Conservation (phyloP, 306 rosid species). For the Quercus aquifolioides region DNA sequence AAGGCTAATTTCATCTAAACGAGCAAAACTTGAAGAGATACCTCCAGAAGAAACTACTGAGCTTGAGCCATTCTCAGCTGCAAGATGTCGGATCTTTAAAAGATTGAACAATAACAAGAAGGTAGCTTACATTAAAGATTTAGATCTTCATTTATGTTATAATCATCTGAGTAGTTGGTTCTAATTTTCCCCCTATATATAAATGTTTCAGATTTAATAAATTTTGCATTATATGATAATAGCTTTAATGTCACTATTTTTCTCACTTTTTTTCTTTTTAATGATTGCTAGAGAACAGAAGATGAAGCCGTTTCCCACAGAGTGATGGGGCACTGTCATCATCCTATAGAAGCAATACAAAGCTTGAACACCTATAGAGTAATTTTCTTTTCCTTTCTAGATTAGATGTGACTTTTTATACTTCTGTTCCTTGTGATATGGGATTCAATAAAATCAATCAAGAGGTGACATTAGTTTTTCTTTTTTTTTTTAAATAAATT, state of each 20-base stretch:
- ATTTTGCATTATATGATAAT: not conserved
- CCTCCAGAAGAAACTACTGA: slow-evolving; percentile 50
- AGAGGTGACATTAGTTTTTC: not conserved
- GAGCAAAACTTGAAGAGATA: slow-evolving; percentile 54
- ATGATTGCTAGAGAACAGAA: slow-evolving; percentile 53
- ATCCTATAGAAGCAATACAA: slow-evolving; percentile 59
- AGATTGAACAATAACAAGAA: slow-evolving; percentile 68
- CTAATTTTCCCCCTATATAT: too few species aligned
- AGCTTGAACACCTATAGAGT: slow-evolving; percentile 66
- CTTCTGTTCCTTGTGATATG: slow-evolving; percentile 4
- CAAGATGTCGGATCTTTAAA: slow-evolving; percentile 76
- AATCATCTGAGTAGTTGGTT: not conserved
- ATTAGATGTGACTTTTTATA: slow-evolving; percentile 1
- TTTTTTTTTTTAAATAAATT: slow-evolving; percentile 3
- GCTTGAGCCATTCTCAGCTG: slow-evolving; percentile 81
- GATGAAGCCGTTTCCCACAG: slow-evolving; percentile 70
- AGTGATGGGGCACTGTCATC: slow-evolving; percentile 76
- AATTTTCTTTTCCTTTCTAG: slow-evolving; percentile 26
- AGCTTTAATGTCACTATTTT: slow-evolving; percentile 1
- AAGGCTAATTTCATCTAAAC: slow-evolving; percentile 78
- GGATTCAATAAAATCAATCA: not conserved
- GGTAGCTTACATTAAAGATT: slow-evolving; percentile 44
- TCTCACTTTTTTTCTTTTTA: slow-evolving; percentile 24
- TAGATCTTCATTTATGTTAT: not conserved
- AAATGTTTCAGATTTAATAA: not conserved